These are phyloP conservation scores for Plenodomus biglobosus DNA, from an alignment of 2,329 filamentous ascomycete genomes.

Conservation along the genomic window DNA sequence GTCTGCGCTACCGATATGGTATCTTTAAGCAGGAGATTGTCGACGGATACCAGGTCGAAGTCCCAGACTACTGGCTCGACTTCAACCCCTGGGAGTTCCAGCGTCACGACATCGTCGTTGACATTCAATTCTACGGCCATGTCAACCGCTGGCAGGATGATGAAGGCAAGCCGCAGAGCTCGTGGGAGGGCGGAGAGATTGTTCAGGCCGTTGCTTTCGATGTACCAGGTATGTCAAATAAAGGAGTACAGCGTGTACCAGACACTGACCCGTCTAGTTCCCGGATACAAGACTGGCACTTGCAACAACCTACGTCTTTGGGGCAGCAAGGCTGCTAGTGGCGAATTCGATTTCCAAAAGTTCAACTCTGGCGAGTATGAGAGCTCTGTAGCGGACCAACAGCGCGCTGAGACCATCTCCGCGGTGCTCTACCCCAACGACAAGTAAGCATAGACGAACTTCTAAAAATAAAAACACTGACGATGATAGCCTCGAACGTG, in stretches of 20 bases:
- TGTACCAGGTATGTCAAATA: slow-evolving; percentile 55
- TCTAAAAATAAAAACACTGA: slow-evolving; percentile 12
- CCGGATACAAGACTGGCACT: slow-evolving; percentile 83
- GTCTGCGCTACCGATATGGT: slow-evolving; percentile 84
- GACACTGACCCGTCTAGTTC: slow-evolving; percentile 60
- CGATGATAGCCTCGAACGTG: slow-evolving; percentile 67
- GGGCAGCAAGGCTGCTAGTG: slow-evolving; percentile 95
- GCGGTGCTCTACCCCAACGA: slow-evolving; percentile 97
- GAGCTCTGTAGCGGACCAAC: slow-evolving; percentile 95
- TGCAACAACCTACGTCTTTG: slow-evolving; percentile 97
- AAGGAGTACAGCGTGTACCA: no score
- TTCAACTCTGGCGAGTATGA: slow-evolving; percentile 99
- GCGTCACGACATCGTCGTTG: slow-evolving; percentile 89
- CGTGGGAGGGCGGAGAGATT: slow-evolving; percentile 91
- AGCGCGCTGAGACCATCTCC: slow-evolving; percentile 98
- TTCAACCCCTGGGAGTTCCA: slow-evolving; percentile 99
- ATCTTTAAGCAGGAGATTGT: slow-evolving; percentile 99
- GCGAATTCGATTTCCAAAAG: slow-evolving; percentile 99
- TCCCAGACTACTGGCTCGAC: slow-evolving; percentile 98
- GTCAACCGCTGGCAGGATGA: slow-evolving; percentile 73
- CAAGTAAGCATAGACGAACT: slow-evolving; percentile 53
- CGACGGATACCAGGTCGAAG: slow-evolving; percentile 95
- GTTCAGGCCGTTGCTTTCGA: slow-evolving; percentile 94
- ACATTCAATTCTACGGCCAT: slow-evolving; percentile 93
- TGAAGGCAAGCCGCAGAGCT: slow-evolving; percentile 70